Percentiles rank a stretch among this genome's conserved stretches.
These are phyloP conservation scores for Bisporella sp. DNA, from an alignment of 2,329 filamentous ascomycete genomes.

Conservation along the genomic window DNA sequence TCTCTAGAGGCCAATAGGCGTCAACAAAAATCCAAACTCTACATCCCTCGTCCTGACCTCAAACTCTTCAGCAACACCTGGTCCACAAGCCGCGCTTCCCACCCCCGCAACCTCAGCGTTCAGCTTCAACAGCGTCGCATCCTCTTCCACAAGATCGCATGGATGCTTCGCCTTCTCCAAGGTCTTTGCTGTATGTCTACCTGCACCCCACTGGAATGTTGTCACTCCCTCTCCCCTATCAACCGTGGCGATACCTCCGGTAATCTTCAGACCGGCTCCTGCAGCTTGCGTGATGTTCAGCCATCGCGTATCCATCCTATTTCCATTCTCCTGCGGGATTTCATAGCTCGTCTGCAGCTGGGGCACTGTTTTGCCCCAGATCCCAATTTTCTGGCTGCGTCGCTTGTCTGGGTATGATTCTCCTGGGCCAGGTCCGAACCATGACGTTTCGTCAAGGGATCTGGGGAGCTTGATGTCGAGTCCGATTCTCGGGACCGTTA, in stretches of 20 bases:
- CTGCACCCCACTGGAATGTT: slow-evolving; percentile 32
- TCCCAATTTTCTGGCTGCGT: slow-evolving; percentile 48
- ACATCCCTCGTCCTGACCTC: slow-evolving; percentile 5
- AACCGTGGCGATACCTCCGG: slow-evolving; percentile 7
- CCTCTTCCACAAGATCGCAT: slow-evolving; percentile 48
- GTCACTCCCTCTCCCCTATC: slow-evolving; percentile 15
- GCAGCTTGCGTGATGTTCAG: slow-evolving; percentile 1
- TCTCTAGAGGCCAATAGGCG: no score
- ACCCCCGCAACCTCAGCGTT: slow-evolving; percentile 39
- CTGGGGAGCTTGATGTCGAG: slow-evolving; percentile 46
- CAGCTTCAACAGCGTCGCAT: slow-evolving; percentile 33
- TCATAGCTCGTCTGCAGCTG: slow-evolving; percentile 55
- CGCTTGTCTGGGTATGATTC: slow-evolving; percentile 64
- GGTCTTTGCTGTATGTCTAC: slow-evolving; percentile 42
- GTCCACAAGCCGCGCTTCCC: slow-evolving; percentile 40
- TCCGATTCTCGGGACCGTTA: slow-evolving; percentile 54
- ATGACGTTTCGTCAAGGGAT: slow-evolving; percentile 41
- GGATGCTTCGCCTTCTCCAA: slow-evolving; percentile 55
- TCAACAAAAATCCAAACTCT: slow-evolving; percentile 1
- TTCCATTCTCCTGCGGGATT: slow-evolving; percentile 45
- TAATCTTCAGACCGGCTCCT: background rate
- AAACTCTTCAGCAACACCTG: slow-evolving; percentile 5
- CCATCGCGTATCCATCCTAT: slow-evolving; percentile 6
- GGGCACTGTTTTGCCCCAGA: slow-evolving; percentile 40
- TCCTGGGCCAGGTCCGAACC: slow-evolving; percentile 62